Conservation (phyloP, 768 basidiomycete genomes). For the Naganishia onofrii region DNA sequence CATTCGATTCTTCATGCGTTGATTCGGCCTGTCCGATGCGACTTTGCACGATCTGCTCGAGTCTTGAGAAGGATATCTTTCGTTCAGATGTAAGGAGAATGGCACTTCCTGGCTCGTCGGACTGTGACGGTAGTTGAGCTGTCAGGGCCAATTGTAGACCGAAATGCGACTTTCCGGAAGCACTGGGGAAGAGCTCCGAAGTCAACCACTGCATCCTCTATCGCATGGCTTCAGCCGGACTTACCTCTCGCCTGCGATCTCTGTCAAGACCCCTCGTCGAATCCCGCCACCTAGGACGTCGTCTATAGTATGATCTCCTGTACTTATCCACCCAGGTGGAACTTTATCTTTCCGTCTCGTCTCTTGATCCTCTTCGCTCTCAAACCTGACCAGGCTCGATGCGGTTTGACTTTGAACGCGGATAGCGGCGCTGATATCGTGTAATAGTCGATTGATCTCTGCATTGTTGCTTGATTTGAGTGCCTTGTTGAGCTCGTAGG, state of each 20-base stretch:
- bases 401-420: slow-evolving; percentile 55
- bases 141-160: slow-evolving; percentile 77
- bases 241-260: slow-evolving; percentile 84
- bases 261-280: slow-evolving; percentile 75
- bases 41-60: slow-evolving; percentile 42
- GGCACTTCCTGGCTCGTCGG: slow-evolving; percentile 53
- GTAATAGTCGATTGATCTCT: slow-evolving; percentile 71
- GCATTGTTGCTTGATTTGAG: slow-evolving; percentile 42
- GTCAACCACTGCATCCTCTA: background rate
- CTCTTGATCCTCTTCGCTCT: slow-evolving; percentile 49
- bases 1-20: background rate
- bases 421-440: slow-evolving; percentile 57
- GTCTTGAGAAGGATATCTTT: slow-evolving; percentile 43
- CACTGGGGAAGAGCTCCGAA: slow-evolving; percentile 57
- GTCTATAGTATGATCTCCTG: slow-evolving; percentile 72
- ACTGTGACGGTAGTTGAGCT: slow-evolving; percentile 64
- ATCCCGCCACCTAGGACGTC: slow-evolving; percentile 73
- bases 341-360: background rate
- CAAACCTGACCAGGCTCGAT: slow-evolving; percentile 41
- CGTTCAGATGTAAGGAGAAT: slow-evolving; percentile 48
- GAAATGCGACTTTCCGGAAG: slow-evolving; percentile 91
- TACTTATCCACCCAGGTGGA: slow-evolving; percentile 58
- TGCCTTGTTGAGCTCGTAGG: slow-evolving; percentile 37
- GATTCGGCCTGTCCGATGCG: slow-evolving; percentile 27
- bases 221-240: slow-evolving; percentile 28